phyloP scores from a whole-genome alignment of 805 yeast genomes.

The Hemisphaericaspora nanyangensis region DNA sequence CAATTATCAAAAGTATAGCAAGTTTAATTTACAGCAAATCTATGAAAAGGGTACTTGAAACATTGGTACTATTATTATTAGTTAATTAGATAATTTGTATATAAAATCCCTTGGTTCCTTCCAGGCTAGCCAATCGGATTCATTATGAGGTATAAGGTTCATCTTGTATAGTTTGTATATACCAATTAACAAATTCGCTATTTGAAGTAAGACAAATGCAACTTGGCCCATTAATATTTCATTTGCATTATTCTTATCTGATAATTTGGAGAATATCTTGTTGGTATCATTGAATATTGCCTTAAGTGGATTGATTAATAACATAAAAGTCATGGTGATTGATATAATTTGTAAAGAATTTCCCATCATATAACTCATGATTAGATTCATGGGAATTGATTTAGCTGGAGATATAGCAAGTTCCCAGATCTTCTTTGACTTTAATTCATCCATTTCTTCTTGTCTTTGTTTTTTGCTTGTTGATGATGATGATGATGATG shows the following conservation, averaged over 20 bases:
- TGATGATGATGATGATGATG: not conserved
- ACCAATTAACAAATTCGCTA: slow-evolving; percentile 67
- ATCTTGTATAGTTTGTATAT: slow-evolving; percentile 78
- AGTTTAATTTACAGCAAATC: slow-evolving; percentile 80
- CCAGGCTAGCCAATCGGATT: slow-evolving; percentile 92
- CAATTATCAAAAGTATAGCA: slow-evolving; percentile 56
- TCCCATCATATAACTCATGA: slow-evolving; percentile 93
- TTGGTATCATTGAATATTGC: slow-evolving; percentile 59
- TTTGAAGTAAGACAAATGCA: slow-evolving; percentile 35
- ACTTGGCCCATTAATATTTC: slow-evolving; percentile 25
- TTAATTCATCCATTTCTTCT: slow-evolving; percentile 33
- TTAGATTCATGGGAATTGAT: slow-evolving; percentile 78
- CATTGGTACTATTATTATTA: not conserved
- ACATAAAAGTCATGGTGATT: slow-evolving; percentile 82
- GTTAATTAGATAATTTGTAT: slow-evolving; percentile 5
- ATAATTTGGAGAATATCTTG: slow-evolving; percentile 48
- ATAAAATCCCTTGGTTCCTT: slow-evolving; percentile 41
- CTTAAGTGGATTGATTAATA: slow-evolving; percentile 72
- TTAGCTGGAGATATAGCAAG: slow-evolving; percentile 80
- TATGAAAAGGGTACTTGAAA: slow-evolving; percentile 40
- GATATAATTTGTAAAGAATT: slow-evolving; percentile 86
- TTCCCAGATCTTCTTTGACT: slow-evolving; percentile 77
- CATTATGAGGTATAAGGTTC: slow-evolving; percentile 87
- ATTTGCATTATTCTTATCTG: slow-evolving; percentile 30
- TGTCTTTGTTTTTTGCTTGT: slow-evolving; percentile 10